These are phyloP conservation scores for Solanum lycopersicoides DNA, from an alignment of 257 asterid genomes.

Conservation along the genomic window DNA sequence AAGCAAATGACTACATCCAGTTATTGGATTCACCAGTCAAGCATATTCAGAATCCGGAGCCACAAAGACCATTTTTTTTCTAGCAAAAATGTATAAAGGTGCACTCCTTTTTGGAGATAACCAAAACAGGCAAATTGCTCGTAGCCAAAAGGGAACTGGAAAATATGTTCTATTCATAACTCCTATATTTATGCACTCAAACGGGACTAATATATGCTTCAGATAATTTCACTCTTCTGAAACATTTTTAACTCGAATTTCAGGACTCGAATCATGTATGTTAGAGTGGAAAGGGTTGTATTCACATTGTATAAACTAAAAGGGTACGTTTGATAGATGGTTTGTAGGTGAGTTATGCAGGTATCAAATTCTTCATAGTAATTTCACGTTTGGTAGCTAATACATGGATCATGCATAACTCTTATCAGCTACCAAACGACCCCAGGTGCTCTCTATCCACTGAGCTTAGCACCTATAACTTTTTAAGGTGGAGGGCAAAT, in stretches of 20 bases:
- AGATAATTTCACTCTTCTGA: neutral
- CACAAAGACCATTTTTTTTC: too few species aligned
- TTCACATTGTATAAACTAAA: neutral
- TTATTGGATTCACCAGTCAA: too few species aligned
- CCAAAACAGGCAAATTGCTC: too few species aligned
- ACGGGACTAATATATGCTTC: neutral
- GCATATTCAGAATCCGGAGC: too few species aligned
- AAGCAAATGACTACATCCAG: neutral
- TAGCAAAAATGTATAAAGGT: too few species aligned
- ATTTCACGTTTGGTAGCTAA: neutral
- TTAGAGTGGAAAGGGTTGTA: neutral
- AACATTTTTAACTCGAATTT: neutral
- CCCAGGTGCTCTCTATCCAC: neutral
- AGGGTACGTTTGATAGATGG: neutral
- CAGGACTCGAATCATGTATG: neutral
- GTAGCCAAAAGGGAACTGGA: neutral
- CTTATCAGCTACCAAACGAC: neutral
- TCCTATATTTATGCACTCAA: neutral
- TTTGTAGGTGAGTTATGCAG: neutral
- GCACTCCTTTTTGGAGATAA: too few species aligned
- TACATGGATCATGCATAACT: neutral
- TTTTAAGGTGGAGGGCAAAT: neutral
- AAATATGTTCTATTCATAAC: neutral
- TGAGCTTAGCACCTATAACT: neutral
- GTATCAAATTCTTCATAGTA: too few species aligned